Conservation (phyloP, 768 basidiomycete species). For the Mycena vulgaris region DNA sequence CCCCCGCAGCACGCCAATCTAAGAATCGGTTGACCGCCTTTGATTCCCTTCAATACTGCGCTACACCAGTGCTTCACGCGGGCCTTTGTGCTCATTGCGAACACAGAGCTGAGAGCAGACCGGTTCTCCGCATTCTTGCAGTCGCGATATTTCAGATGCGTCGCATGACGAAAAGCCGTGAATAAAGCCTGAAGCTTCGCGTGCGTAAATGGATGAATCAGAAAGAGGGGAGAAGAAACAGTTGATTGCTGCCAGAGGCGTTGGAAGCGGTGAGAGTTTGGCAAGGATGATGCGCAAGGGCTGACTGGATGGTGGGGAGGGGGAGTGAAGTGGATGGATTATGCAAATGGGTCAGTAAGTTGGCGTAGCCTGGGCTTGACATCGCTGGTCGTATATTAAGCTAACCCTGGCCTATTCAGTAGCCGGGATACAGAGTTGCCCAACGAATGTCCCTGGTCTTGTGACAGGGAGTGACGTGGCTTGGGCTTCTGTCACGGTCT, state of each 20-base stretch:
- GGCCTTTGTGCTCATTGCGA: constrained; percentile 56
- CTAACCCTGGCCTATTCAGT: no score
- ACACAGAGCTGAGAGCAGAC: constrained; percentile 51
- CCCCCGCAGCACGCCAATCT: constrained; percentile 77
- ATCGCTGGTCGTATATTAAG: no score
- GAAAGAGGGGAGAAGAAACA: constrained; percentile 71
- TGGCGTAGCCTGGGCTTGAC: constrained; percentile 49
- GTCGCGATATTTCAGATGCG: constrained; percentile 66
- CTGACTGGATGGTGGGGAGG: constrained; percentile 65
- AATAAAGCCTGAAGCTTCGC: constrained; percentile 65
- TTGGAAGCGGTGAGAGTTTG: constrained; percentile 63
- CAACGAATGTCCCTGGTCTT: no score
- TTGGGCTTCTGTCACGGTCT: no score
- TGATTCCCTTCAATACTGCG: constrained; percentile 69
- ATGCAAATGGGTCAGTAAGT: constrained; percentile 69
- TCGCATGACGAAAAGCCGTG: constrained; percentile 72
- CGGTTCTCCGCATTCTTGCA: constrained; percentile 54
- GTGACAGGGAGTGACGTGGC: no score
- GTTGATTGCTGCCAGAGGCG: constrained; percentile 70
- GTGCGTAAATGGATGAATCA: constrained; percentile 58
- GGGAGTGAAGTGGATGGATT: constrained; percentile 60
- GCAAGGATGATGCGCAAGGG: constrained; percentile 75
- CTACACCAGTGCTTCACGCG: constrained; percentile 66
- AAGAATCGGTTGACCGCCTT: constrained; percentile 76
- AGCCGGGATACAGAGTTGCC: no score